phyloP scores from a whole-genome alignment of 2,329 filamentous ascomycete species.

The Aspergillus sojae region DNA sequence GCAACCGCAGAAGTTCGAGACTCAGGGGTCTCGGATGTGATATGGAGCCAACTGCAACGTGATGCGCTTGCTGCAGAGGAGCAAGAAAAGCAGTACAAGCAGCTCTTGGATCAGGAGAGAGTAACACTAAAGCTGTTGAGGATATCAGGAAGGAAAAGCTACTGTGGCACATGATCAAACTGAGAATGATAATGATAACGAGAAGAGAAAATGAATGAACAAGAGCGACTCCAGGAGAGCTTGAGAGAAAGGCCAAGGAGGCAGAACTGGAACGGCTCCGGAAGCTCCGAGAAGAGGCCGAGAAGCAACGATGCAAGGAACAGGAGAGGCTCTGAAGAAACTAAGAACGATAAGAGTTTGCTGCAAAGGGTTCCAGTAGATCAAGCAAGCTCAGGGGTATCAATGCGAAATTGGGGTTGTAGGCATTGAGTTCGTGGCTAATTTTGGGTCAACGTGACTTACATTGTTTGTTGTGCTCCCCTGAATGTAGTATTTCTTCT shows the following conservation, averaged over 20 bases:
- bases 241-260: constrained; percentile 29
- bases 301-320: constrained; percentile 45
- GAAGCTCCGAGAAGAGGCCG: constrained; percentile 31
- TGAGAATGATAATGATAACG: neutral
- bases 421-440: neutral
- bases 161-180: no score
- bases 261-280: constrained; percentile 40
- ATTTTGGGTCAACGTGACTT: neutral
- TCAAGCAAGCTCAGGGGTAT: constrained; percentile 61
- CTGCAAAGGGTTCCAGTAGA: constrained; percentile 61
- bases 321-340: constrained; percentile 47
- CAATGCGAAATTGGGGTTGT: constrained; percentile 31
- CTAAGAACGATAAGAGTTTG: constrained; percentile 60
- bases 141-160: neutral
- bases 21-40: constrained; percentile 25
- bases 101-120: neutral
- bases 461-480: no score
- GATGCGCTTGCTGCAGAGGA: constrained; percentile 14
- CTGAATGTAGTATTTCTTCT: no score
- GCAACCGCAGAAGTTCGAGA: constrained; percentile 17
- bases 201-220: neutral
- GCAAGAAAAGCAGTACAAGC: neutral
- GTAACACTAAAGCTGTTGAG: neutral
- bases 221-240: constrained; percentile 12
- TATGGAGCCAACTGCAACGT: constrained; percentile 27